Evolutionary conservation across 1,284 basidiomycete species (phyloP), one percentile per base, ranked within the genome.

Genomic region (Trametes pubescens): DNA sequence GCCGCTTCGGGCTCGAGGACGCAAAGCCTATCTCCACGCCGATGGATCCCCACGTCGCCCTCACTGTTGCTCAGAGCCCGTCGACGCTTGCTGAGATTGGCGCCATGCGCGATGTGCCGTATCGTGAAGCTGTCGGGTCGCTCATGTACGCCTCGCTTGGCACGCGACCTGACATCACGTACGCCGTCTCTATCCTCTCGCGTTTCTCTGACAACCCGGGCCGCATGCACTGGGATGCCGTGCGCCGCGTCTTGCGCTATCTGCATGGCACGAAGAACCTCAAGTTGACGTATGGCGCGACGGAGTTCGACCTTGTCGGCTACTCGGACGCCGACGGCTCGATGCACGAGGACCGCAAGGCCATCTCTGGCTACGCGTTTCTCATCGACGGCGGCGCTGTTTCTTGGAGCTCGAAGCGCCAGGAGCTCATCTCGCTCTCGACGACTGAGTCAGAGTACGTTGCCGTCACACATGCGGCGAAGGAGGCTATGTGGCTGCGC

Each of bases 361-460:
- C 75, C 0, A 76, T 79, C 48, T 69, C 67, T 2, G 75, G 77
- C 7, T 71, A 71, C 49, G 59, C 71, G 22, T 64, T 74, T 40
- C 54, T 72, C 21, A 55, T 74, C 26, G 69, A 64, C 43, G 72
- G 72, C 11, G 74, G 69, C 2, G 71, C 74, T 2, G 67, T 78
- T 26, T 73, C 73, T 5, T 79, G 77, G 76, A n/a, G 11, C 1
- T 16, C 18, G 18, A 44, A 44, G 43, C 11, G n/a, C 3, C 43
- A 44, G 8, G 16, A 53, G 64, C 2, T 69, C 76, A 52, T 64
- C 21, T 43, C 68, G 26, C 44, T 65, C 8, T 68, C 64, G 9
- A 64, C 55, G 13, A 66, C 43, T 24, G 62, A 69, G 40, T 64
- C 64, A 7, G 62, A 68, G 53, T 70, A 70, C 61, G 66, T 70